phyloP scores from a whole-genome alignment of 2,329 filamentous ascomycete genomes.

The Ascochyta lentis region DNA sequence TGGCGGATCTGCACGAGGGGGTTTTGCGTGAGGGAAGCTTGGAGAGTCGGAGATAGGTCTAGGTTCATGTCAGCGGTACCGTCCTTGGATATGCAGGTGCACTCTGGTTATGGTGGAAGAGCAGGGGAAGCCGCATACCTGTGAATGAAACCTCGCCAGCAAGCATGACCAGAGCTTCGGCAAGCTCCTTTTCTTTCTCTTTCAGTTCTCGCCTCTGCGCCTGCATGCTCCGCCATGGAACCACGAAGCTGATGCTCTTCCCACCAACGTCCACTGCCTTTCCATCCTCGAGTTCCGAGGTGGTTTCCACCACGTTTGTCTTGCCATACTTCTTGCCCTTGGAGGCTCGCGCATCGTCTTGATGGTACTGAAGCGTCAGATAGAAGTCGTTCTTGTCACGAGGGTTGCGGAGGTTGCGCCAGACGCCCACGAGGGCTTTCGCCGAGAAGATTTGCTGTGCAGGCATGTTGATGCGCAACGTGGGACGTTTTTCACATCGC shows the following conservation, averaged over 20 bases:
- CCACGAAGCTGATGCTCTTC: constrained; percentile 45
- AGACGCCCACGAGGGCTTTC: constrained; percentile 44
- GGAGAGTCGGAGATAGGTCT: constrained; percentile 40
- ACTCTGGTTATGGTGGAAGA: not conserved
- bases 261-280: constrained; percentile 28
- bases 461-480: constrained; percentile 20
- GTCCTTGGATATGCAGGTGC: not conserved
- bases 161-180: constrained; percentile 43
- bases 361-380: constrained; percentile 43
- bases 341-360: constrained; percentile 32
- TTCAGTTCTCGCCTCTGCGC: constrained; percentile 40
- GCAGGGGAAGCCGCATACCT: constrained; percentile 21
- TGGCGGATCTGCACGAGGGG: constrained; percentile 46
- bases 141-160: constrained; percentile 44
- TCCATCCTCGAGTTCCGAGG: constrained; percentile 28
- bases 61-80: not conserved
- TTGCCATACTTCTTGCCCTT: constrained; percentile 30
- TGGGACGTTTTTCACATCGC: constrained; percentile 8
- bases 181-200: constrained; percentile 44
- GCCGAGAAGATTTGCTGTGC: constrained; percentile 44
- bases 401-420: constrained; percentile 41
- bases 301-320: constrained; percentile 19
- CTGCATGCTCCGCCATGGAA: constrained; percentile 47
- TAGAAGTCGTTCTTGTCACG: constrained; percentile 42
- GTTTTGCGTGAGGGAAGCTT: constrained; percentile 41